A percentile compares a stretch with the other conserved stretches of the same genome.
Evolutionary conservation across 2,329 filamentous ascomycete species (phyloP).

Genomic region (Teratosphaeriaceae sp.): DNA sequence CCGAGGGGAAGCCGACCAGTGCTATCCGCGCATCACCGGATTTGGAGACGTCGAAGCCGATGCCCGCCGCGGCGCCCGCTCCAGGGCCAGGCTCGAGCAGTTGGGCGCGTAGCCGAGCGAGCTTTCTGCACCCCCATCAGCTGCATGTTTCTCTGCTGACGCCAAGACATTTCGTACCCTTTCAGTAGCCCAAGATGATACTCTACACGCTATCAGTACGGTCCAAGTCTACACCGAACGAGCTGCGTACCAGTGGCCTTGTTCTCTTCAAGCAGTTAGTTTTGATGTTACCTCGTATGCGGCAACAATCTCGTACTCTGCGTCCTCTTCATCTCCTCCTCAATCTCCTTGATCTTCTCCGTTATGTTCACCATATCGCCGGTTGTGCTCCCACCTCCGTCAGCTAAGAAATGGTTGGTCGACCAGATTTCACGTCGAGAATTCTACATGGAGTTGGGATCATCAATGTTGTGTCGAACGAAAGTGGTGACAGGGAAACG

Average conservation of each 20-base stretch:
- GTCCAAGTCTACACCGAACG: slow-evolving; percentile 2
- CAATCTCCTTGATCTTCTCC: slow-evolving; percentile 99
- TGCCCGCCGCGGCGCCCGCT: slow-evolving; percentile 67
- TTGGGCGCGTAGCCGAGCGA: slow-evolving; percentile 88
- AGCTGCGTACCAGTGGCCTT: slow-evolving; percentile 82
- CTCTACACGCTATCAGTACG: slow-evolving; percentile 53
- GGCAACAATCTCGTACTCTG: slow-evolving; percentile 64
- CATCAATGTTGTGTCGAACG: no score
- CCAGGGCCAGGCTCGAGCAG: slow-evolving; percentile 84
- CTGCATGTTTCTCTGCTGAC: background rate
- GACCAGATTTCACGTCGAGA: no score
- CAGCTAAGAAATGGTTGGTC: no score
- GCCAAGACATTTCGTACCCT: slow-evolving; percentile 58
- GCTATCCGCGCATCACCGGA: slow-evolving; percentile 95
- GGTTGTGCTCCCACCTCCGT: no score
- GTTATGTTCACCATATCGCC: slow-evolving; percentile 94
- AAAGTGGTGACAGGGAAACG: no score
- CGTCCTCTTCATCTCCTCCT: slow-evolving; percentile 98
- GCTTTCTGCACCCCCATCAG: slow-evolving; percentile 60
- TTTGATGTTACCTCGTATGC: slow-evolving; percentile 1
- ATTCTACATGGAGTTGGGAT: no score
- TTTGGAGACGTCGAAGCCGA: slow-evolving; percentile 87
- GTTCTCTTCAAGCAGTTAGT: slow-evolving; percentile 63
- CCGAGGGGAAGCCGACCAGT: slow-evolving; percentile 95
- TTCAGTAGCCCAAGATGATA: slow-evolving; percentile 97